Evolutionary conservation across 2,329 filamentous ascomycete genomes (phyloP), one percentile per base, ranked within the genome.

Genomic region (Phialemonium atrogriseum): DNA sequence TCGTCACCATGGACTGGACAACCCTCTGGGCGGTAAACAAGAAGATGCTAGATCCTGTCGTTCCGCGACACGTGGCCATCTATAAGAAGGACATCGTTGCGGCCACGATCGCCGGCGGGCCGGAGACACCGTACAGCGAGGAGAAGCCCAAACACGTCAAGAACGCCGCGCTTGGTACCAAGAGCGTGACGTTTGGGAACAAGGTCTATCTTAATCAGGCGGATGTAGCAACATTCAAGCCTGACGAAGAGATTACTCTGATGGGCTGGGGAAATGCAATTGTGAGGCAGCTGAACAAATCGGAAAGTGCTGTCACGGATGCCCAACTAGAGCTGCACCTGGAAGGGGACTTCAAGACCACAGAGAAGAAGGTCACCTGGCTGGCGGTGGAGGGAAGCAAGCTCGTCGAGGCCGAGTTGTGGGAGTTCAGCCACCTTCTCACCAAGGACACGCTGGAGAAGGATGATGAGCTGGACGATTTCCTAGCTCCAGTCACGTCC

Each of bases 291-390:
- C 75, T 85, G 39, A 66, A 73, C 28, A 56, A 62, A 12, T 55
- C 57, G 14, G 58, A 62, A 18, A 57, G 59, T 12, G 64, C 73
- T 28, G 77, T 94, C 47, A 80, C 77, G 10, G 66, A 62, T 21
- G 68, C 94, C 23, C 81, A 83, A 36, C 68, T 91, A 33, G 85
- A 94, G 60, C 75, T 95, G n/a, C 82, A 96, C 58, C 74, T 95
- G 30, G 77, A 83, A 48, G 88, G 89, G 34, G 89, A 96, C 55
- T 84, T 96, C 58, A 94, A 94, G 69, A 81, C 84, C 52, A 96
- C 89, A 0, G 79, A 86, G 51, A 95, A 95, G 76, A 96, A 96
- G 70, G 77, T 96, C 22, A 95, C 88, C 1, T 96, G 89, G 89
- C 66, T 96, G 28, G 80, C 85, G 2, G 73, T 71, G 1, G 75